Percentiles rank a stretch among this genome's conserved stretches.
These are phyloP conservation scores for Casuarina equisetifolia DNA, from an alignment of 306 rosid species.

Conservation along the genomic window DNA sequence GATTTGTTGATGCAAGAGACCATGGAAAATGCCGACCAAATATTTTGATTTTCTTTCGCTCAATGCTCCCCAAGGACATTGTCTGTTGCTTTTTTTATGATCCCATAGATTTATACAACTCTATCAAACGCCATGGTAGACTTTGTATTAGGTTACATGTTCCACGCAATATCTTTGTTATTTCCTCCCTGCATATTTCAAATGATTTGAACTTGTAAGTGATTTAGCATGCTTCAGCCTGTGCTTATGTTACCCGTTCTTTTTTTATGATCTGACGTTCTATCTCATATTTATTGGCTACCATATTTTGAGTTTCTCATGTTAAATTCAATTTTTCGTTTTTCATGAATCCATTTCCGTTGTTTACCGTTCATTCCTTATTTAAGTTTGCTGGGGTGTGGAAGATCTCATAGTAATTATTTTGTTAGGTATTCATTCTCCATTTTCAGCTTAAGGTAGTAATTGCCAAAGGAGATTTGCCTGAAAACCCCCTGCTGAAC, in stretches of 20 bases:
- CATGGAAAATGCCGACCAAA: background rate
- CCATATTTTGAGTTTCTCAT: slow-evolving; percentile 5
- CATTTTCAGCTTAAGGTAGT: slow-evolving; percentile 62
- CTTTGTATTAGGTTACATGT: background rate
- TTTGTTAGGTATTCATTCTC: slow-evolving; percentile 65
- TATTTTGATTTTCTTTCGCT: background rate
- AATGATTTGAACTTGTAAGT: background rate
- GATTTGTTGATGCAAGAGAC: background rate
- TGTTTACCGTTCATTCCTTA: slow-evolving; percentile 25
- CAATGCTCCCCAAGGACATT: background rate
- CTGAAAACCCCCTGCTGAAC: slow-evolving; percentile 44
- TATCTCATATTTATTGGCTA: slow-evolving; percentile 9
- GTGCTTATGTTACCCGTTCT: background rate
- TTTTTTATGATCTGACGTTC: slow-evolving; percentile 5
- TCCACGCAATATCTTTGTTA: background rate
- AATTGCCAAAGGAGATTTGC: slow-evolving; percentile 46
- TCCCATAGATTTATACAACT: background rate
- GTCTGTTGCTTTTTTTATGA: background rate
- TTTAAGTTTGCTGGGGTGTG: slow-evolving; percentile 7
- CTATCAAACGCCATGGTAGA: background rate
- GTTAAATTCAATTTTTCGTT: slow-evolving; percentile 1
- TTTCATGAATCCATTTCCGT: slow-evolving; percentile 6
- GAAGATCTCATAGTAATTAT: slow-evolving; percentile 27
- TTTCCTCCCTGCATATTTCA: no score
- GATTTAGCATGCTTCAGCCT: background rate